These are phyloP conservation scores for Eremochloa ophiuroides DNA, from an alignment of 176 grass and related monocot species.

Conservation along the genomic window DNA sequence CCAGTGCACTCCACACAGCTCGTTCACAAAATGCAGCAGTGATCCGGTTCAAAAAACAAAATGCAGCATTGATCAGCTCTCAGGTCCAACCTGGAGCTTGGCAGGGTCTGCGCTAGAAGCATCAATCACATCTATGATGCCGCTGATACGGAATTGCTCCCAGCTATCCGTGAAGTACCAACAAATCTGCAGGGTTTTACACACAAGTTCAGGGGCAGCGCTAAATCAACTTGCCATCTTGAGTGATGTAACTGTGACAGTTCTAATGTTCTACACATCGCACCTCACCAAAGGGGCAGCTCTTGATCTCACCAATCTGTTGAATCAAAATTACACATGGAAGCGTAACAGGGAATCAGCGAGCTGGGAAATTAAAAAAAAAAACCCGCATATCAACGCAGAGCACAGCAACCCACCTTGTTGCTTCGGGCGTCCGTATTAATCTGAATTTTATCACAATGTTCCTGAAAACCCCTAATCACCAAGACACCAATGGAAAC, in stretches of 20 bases:
- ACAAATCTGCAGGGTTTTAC: constrained; percentile 61
- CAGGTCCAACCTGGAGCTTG: constrained; percentile 70
- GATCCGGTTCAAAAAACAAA: not conserved
- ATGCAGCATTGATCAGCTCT: not conserved
- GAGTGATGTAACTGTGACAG: not conserved
- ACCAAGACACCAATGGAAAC: not conserved
- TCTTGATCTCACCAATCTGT: constrained; percentile 69
- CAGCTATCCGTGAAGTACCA: constrained; percentile 95
- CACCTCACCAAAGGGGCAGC: constrained; percentile 74
- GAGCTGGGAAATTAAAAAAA: not conserved
- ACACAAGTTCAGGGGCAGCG: not conserved
- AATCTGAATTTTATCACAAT: constrained; percentile 79
- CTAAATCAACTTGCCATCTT: not conserved
- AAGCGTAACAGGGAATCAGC: not conserved
- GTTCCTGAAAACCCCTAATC: constrained; percentile 72
- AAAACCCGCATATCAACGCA: not conserved
- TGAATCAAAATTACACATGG: not conserved
- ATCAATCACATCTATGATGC: constrained; percentile 71
- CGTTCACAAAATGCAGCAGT: not conserved
- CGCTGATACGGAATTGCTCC: constrained; percentile 92
- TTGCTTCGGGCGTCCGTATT: constrained; percentile 68
- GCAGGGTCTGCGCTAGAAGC: constrained; percentile 35
- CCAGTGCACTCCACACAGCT: not conserved
- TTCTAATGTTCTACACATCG: not conserved
- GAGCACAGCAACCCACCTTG: constrained; percentile 41